Evolutionary conservation across 352 stramenopile genomes (phyloP).

Genomic region (Peronospora destructor): DNA sequence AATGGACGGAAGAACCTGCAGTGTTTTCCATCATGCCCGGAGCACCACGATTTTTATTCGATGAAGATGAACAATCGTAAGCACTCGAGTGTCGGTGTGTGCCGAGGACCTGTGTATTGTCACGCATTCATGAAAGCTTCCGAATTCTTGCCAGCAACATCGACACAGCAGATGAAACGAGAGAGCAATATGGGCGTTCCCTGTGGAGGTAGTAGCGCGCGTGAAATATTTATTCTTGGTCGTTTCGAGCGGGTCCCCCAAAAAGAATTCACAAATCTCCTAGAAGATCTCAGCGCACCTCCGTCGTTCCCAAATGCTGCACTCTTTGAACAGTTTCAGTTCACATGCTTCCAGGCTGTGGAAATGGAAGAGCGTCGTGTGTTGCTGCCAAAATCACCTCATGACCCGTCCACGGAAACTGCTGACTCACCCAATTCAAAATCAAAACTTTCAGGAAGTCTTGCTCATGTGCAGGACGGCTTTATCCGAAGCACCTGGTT

Average conservation of each 20-base stretch:
- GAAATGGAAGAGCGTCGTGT: slow-evolving; percentile 71
- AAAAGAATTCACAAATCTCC: slow-evolving; percentile 42
- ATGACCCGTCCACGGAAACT: slow-evolving; percentile 1
- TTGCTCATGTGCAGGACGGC: slow-evolving; percentile 5
- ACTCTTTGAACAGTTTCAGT: slow-evolving; percentile 70
- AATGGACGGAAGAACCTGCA: slow-evolving; percentile 88
- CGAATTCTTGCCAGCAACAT: slow-evolving; percentile 15
- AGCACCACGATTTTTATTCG: slow-evolving; percentile 85
- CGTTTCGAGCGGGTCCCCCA: slow-evolving; percentile 77
- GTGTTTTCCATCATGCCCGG: slow-evolving; percentile 81
- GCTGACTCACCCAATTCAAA: slow-evolving; percentile 2
- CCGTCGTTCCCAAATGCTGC: slow-evolving; percentile 38
- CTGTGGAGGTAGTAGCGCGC: slow-evolving; percentile 32
- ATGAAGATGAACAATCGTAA: slow-evolving; percentile 89
- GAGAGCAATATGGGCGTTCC: slow-evolving; percentile 34
- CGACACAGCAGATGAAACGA: slow-evolving; percentile 59
- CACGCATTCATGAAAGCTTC: slow-evolving; percentile 47
- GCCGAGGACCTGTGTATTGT: slow-evolving; percentile 72
- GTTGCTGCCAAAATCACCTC: slow-evolving; percentile 17
- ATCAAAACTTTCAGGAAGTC: neutral
- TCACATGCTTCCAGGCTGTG: slow-evolving; percentile 71
- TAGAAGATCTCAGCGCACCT: slow-evolving; percentile 37
- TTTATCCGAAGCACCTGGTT: slow-evolving; percentile 74
- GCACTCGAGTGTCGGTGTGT: slow-evolving; percentile 78
- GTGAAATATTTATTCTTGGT: slow-evolving; percentile 67